Base-by-base conservation (phyloP, 192 early-diverging fungal species). In the Phycomyces blakesleeanus region DNA sequence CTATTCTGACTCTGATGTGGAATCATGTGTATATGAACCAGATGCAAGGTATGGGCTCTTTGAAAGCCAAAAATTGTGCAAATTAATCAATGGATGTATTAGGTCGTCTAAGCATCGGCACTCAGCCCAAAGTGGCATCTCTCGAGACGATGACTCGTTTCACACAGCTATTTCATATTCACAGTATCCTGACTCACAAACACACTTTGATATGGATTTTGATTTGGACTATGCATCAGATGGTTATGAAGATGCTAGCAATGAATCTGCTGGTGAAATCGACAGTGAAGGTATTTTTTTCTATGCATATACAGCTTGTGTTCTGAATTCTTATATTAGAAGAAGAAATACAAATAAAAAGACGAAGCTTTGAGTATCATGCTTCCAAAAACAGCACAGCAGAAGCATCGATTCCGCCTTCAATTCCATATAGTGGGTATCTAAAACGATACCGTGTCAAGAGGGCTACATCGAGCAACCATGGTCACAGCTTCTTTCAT, bases 401-500 rank as follows among this genome's bases (percentile, higher is more conserved):
- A 47, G 44, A 47, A 5, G 9, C 51, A 24, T 29, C 61, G 16
- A 63, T 63, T 41, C 61, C 61, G 6, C 61, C 51, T 18, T 63
- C 61, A 18, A 63, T 63, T 55, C 61, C 61, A 21, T 63, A 63
- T n/a, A 63, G 61, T 24, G 61, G 53, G 26, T 63, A 63, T 26
- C 51, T 63, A 9, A 29, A 51, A 39, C 51, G 61, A 40, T 63
- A 54, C 25, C 27, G 51, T 21, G 66, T 81, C 12, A 61, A 71
- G 12, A 55, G 74, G 21, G 63, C 59, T n/a, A 47, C 50, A 6
- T 39, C 57, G 0, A 25, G 44, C 18, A 7, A 26, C n/a, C 27
- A 49, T 22, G 63, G 54, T 39, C 34, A 55, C 40, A 11, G 51
- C 56, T 60, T 73, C 51, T 74, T 61, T 66, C 15, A 79, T 40